A percentile compares a stretch with the other conserved stretches of the same genome.
phyloP scores from a whole-genome alignment of 805 yeast species.

The Ogataea trehalophila region DNA sequence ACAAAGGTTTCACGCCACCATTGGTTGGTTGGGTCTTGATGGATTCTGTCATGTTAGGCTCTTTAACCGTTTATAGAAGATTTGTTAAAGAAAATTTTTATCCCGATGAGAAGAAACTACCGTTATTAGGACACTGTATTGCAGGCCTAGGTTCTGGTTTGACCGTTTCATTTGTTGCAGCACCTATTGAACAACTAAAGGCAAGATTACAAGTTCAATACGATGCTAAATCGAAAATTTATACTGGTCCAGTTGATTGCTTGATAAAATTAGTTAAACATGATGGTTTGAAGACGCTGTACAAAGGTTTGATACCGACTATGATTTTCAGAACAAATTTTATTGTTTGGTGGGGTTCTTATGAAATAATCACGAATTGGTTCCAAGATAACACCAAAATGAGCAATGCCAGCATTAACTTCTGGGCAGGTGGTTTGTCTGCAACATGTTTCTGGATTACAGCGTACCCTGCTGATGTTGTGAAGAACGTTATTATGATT shows the following conservation, averaged over 20 bases:
- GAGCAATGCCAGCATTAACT: constrained; percentile 68
- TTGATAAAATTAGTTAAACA: constrained; percentile 50
- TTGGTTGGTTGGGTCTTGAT: constrained; percentile 88
- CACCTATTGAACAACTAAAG: constrained; percentile 86
- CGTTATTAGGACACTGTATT: constrained; percentile 66
- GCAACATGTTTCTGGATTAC: constrained; percentile 86
- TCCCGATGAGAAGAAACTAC: constrained; percentile 56
- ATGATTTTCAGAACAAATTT: constrained; percentile 85
- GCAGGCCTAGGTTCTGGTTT: constrained; percentile 84
- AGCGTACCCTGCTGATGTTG: constrained; percentile 86
- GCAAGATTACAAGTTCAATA: constrained; percentile 89
- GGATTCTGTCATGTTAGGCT: constrained; percentile 90
- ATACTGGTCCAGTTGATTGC: constrained; percentile 80
- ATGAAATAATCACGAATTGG: constrained; percentile 70
- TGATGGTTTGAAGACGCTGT: constrained; percentile 68
- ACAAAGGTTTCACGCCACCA: constrained; percentile 91
- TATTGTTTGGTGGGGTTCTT: constrained; percentile 92
- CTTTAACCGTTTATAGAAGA: constrained; percentile 71
- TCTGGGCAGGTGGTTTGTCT: constrained; percentile 88
- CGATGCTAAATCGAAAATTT: constrained; percentile 62
- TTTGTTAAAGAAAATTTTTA: constrained; percentile 61
- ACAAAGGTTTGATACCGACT: constrained; percentile 80
- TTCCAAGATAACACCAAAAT: constrained; percentile 60
- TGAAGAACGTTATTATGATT: constrained; percentile 80
- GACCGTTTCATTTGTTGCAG: constrained; percentile 94